Evolutionary conservation across 306 rosid genomes (phyloP), one percentile per base, ranked within the genome.

Genomic region (Adenanthera pavonina): DNA sequence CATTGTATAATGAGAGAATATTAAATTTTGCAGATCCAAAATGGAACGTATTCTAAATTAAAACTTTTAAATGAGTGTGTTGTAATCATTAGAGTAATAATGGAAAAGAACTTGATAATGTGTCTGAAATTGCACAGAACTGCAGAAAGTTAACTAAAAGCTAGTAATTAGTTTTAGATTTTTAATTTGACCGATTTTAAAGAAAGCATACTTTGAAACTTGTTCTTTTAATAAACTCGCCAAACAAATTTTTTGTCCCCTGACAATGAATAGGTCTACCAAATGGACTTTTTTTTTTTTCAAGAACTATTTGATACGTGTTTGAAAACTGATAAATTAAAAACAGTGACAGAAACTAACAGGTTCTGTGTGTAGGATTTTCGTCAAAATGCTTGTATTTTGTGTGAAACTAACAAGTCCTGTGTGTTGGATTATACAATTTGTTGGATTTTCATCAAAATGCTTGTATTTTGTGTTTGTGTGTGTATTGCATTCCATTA

Each of bases 391-490:
- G 53, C 19, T 47, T 72, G 14, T 67, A 47, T 44, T 77, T 64
- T 43, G 78, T 66, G 13, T 84, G 49, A 68, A 68, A 19, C 34
- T 17, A 40, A 41, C 2, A 12, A 3, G 15, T 40, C 14, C 33
- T 41, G 46, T 65, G 38, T 17, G 33, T 36, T 71, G 7, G 44
- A 69, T 46, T 49, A 34, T 79, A 52, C 33, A 78, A 60, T 57
- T 81, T 40, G 6, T 36, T 36, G 78, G 44, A 6, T 61, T 74
- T 67, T 72, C 44, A 44, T 78, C 67, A 51, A 48, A 59, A 38
- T 30, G 54, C 36, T 43, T 76, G n/a, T 61, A 52, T 44, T 76
- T 59, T 43, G 75, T 61, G 7, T 86, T 51, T 59, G 12, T 57
- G 36, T 59, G 17, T 54, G 9, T 20, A 3, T 9, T 82, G 51